Evolutionary conservation across 2,329 filamentous ascomycete genomes (phyloP).

Genomic region (Fusarium sambucinum): DNA sequence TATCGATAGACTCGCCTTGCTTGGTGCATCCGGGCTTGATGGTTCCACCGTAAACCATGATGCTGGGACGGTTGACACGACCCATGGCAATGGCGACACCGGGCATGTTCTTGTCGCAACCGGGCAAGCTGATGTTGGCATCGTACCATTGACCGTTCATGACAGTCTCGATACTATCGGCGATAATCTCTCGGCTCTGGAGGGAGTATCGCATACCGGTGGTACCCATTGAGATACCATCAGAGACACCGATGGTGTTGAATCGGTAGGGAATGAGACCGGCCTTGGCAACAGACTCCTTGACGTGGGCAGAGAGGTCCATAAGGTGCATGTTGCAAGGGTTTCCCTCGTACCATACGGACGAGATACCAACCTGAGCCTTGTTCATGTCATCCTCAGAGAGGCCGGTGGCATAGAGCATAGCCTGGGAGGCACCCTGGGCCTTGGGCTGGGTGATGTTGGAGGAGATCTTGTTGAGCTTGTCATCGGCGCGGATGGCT

Average conservation of each 20-base stretch:
- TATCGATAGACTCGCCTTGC: slow-evolving; percentile 83
- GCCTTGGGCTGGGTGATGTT: slow-evolving; percentile 96
- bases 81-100: slow-evolving; percentile 94
- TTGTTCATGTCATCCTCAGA: slow-evolving; percentile 91
- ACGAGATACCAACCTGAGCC: slow-evolving; percentile 96
- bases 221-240: slow-evolving; percentile 98
- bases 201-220: slow-evolving; percentile 96
- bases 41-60: slow-evolving; percentile 98
- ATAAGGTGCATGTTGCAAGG: slow-evolving; percentile 99
- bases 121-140: slow-evolving; percentile 94
- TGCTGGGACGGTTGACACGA: slow-evolving; percentile 88
- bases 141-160: slow-evolving; percentile 99
- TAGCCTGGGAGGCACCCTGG: slow-evolving; percentile 97
- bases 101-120: slow-evolving; percentile 99
- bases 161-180: slow-evolving; percentile 98
- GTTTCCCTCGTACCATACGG: slow-evolving; percentile 98
- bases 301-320: slow-evolving; percentile 84
- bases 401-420: slow-evolving; percentile 96
- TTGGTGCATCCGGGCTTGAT: slow-evolving; percentile 91
- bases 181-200: slow-evolving; percentile 95
- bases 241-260: slow-evolving; percentile 98
- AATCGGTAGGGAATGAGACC: slow-evolving; percentile 95
- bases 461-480: slow-evolving; percentile 86
- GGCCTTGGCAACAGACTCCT: slow-evolving; percentile 71
- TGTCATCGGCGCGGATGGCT: slow-evolving; percentile 61